A percentile compares a stretch with the other conserved stretches of the same genome.
These are phyloP conservation scores for Monilinia fructigena DNA, from an alignment of 2,329 filamentous ascomycete genomes.

Conservation along the genomic window DNA sequence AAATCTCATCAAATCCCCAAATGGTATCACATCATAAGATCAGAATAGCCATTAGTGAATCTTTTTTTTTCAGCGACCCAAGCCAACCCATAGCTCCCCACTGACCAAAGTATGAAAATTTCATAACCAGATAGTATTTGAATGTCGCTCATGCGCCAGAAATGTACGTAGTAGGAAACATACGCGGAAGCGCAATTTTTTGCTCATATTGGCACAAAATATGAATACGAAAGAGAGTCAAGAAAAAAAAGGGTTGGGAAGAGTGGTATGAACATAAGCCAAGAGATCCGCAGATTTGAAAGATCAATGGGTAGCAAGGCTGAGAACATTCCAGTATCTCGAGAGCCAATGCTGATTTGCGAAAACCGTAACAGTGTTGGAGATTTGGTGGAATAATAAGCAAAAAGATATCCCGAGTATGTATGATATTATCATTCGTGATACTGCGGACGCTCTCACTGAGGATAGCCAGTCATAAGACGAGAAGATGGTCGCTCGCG, in stretches of 20 bases:
- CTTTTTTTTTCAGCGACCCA: background rate
- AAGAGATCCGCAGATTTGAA: background rate
- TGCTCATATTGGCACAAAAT: constrained; percentile 15
- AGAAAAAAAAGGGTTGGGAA: background rate
- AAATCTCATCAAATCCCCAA: background rate
- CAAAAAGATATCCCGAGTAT: constrained; percentile 16
- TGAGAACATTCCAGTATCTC: constrained; percentile 41
- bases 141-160: constrained; percentile 11
- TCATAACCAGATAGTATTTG: constrained; percentile 14
- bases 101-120: constrained; percentile 8
- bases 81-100: constrained; percentile 10
- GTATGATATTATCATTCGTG: constrained; percentile 8
- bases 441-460: background rate
- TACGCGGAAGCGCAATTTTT: constrained; percentile 8
- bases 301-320: constrained; percentile 10
- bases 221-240: constrained; percentile 16
- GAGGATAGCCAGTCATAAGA: constrained; percentile 13
- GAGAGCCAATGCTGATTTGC: constrained; percentile 22
- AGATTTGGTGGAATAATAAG: constrained; percentile 29
- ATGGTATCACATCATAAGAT: constrained; percentile 17
- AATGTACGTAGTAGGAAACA: constrained; percentile 16
- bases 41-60: constrained; percentile 15
- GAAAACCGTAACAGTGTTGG: constrained; percentile 20
- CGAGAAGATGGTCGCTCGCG: constrained; percentile 23
- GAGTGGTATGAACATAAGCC: constrained; percentile 14